Conservation (phyloP, 2,329 filamentous ascomycete species). For the Nemania sp. region DNA sequence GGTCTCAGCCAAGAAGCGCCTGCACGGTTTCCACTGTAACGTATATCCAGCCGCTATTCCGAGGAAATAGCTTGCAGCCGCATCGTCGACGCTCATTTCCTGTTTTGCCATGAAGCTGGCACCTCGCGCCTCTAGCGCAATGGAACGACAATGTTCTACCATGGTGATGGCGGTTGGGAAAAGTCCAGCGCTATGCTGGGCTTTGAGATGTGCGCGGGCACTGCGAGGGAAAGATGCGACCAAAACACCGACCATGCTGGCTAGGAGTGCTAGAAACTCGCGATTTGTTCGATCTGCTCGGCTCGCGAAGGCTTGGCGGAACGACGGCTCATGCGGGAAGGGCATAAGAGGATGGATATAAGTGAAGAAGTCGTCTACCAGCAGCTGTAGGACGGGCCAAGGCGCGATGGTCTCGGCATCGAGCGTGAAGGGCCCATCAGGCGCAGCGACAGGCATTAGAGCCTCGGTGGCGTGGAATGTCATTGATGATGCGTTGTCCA, state of each 20-base stretch:
- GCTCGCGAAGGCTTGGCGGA: slow-evolving; percentile 74
- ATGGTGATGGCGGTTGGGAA: slow-evolving; percentile 77
- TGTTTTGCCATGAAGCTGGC: slow-evolving; percentile 59
- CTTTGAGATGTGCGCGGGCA: slow-evolving; percentile 76
- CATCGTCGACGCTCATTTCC: slow-evolving; percentile 68
- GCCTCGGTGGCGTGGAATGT: slow-evolving; percentile 63
- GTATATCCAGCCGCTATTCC: slow-evolving; percentile 75
- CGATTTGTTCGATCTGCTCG: slow-evolving; percentile 75
- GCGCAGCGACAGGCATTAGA: slow-evolving; percentile 59
- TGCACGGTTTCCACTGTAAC: slow-evolving; percentile 73
- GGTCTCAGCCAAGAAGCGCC: slow-evolving; percentile 79
- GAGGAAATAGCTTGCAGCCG: slow-evolving; percentile 81
- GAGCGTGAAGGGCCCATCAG: slow-evolving; percentile 56
- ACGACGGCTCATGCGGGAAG: slow-evolving; percentile 83
- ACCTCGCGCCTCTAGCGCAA: slow-evolving; percentile 76
- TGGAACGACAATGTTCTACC: slow-evolving; percentile 76
- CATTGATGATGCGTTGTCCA: slow-evolving; percentile 56
- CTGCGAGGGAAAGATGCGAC: slow-evolving; percentile 82
- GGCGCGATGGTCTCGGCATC: slow-evolving; percentile 79
- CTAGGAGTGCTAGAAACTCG: slow-evolving; percentile 76
- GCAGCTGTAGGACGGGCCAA: slow-evolving; percentile 72
- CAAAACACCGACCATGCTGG: slow-evolving; percentile 79
- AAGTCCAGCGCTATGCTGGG: slow-evolving; percentile 71
- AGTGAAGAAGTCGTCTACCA: slow-evolving; percentile 86
- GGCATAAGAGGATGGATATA: slow-evolving; percentile 82